Percentiles rank a stretch among this genome's conserved stretches.
Conservation (phyloP, 2,329 filamentous ascomycete species). For the Hypoxylon sp. region DNA sequence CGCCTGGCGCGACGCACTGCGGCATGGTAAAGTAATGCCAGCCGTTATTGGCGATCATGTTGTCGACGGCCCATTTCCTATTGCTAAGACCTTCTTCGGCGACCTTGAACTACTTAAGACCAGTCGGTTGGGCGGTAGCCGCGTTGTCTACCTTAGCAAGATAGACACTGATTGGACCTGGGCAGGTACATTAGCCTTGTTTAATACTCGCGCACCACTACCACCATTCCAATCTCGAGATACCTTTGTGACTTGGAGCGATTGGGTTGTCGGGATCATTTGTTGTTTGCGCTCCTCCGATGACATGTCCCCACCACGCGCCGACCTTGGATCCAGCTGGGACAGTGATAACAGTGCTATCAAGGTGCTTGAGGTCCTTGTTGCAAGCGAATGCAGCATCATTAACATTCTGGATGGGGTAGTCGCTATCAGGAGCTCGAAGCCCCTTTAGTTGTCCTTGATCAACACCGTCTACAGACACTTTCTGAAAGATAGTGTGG, state of each 20-base stretch:
- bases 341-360: slow-evolving; percentile 53
- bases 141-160: slow-evolving; percentile 59
- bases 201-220: background rate
- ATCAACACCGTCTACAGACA: slow-evolving; percentile 59
- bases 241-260: slow-evolving; percentile 57
- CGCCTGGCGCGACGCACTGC: slow-evolving; percentile 49
- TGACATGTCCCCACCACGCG: slow-evolving; percentile 59
- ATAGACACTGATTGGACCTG: slow-evolving; percentile 59
- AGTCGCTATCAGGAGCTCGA: slow-evolving; percentile 58
- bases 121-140: slow-evolving; percentile 49
- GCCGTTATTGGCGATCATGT: slow-evolving; percentile 56
- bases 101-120: slow-evolving; percentile 62
- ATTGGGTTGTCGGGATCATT: slow-evolving; percentile 59
- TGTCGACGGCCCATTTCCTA: slow-evolving; percentile 58
- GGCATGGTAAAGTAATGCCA: slow-evolving; percentile 55
- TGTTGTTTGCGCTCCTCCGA: slow-evolving; percentile 55
- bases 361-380: slow-evolving; percentile 49
- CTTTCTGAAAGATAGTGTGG: slow-evolving; percentile 40
- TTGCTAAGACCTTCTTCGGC: slow-evolving; percentile 50
- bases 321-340: slow-evolving; percentile 59
- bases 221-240: background rate
- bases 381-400: slow-evolving; percentile 58
- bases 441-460: slow-evolving; percentile 60
- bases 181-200: slow-evolving; percentile 33
- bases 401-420: slow-evolving; percentile 59